Evolutionary conservation across 768 basidiomycete species (phyloP), one percentile per base, ranked within the genome.

Genomic region (Lactifluus hygrophoroides): DNA sequence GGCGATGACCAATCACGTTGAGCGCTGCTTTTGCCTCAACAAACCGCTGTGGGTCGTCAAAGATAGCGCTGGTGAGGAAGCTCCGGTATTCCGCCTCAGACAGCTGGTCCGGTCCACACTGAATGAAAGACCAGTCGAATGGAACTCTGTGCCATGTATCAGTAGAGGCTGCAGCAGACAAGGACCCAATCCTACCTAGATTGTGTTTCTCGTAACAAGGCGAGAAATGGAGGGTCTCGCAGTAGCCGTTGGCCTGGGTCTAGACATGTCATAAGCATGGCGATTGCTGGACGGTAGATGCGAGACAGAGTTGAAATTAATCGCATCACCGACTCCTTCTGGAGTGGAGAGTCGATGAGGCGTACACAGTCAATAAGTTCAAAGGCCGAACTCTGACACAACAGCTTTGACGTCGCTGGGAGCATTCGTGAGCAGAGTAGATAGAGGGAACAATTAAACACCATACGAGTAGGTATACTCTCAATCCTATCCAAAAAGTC

Each of bases 361-460:
- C 86, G 80, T 32, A 85, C 57, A 78, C 79, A 82, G 62, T 86
- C 85, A n/a, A 88, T 72, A 0, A 88, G 71, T 51, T 82, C 80
- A 44, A 74, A 80, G 0, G 83, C 84, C 28, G 72, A 63, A 1
- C 66, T 61, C 48, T 69, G 71, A 43, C 77, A 69, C 25, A 69
- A 69, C 3, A 53, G 52, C 40, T 69, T 69, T 3, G 72, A 68
- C 17, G 68, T 65, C 32, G 78, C 82, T 85, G 27, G 13, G 19
- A 11, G 5, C 23, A 11, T 27, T 30, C 16, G 8, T 58, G 8
- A 65, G 46, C 19, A 54, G 54, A 37, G 23, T 3, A 3, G n/a
- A 14, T 7, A 2, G 25, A 38, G 30, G 46, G 30, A 35, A 56
- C 8, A 32, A 40, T 34, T 21, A 40, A 35, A 21, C 1, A 0